These are phyloP conservation scores for Hygrocybe punicea DNA, from an alignment of 768 basidiomycete genomes.

Conservation along the genomic window DNA sequence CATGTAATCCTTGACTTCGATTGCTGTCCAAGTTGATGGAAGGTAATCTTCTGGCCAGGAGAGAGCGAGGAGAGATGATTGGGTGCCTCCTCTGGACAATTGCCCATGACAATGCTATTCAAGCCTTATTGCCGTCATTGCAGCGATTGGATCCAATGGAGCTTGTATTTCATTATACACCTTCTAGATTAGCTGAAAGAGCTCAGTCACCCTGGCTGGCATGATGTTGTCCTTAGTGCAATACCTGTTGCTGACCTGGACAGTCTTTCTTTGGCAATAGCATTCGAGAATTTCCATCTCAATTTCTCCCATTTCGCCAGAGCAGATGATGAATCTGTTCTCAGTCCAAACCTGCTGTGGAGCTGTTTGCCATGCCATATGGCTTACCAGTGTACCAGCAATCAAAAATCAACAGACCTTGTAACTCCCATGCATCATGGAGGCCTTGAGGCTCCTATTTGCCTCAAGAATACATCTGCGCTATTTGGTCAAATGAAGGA, in stretches of 20 bases:
- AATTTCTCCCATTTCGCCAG: slow-evolving; percentile 6
- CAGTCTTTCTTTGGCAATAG: neutral
- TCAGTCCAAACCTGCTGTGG: slow-evolving; percentile 6
- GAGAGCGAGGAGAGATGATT: slow-evolving; percentile 10
- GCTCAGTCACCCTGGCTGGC: neutral
- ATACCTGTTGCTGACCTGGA: slow-evolving; percentile 3
- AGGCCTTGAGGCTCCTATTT: neutral
- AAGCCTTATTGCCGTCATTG: no score
- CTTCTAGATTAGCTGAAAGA: slow-evolving; percentile 4
- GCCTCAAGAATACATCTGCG: neutral
- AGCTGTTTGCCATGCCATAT: neutral
- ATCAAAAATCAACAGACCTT: slow-evolving; percentile 7
- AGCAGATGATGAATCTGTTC: neutral
- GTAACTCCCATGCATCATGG: slow-evolving; percentile 2
- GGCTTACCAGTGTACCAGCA: slow-evolving; percentile 3
- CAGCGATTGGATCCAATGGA: no score
- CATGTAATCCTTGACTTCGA: slow-evolving; percentile 8
- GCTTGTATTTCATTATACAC: neutral
- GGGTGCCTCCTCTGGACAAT: slow-evolving; percentile 4
- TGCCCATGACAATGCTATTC: neutral
- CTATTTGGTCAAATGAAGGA: slow-evolving; percentile 1
- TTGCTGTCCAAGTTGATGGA: neutral
- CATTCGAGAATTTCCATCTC: slow-evolving; percentile 1
- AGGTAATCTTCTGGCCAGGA: neutral
- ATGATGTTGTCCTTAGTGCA: neutral